Percentiles rank a stretch among this genome's conserved stretches.
phyloP scores from a whole-genome alignment of 331 rosid species.

The Phaseolus coccineus region DNA sequence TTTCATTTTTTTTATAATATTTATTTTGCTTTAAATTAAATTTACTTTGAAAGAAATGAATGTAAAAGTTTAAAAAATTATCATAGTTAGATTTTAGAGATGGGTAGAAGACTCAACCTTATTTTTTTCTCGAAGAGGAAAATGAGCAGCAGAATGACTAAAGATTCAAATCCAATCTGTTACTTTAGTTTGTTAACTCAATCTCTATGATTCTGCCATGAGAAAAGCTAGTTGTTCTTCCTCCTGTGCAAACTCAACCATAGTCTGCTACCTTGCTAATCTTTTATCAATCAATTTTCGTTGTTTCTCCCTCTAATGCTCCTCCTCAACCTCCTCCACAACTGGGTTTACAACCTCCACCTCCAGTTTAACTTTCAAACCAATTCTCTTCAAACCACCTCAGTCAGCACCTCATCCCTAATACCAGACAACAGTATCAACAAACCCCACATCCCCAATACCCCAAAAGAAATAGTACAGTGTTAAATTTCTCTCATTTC shows the following conservation, averaged over 20 bases:
- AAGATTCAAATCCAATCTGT: no score
- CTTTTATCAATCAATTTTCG: constrained; percentile 59
- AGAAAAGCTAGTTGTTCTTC: constrained; percentile 53
- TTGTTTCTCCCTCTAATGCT: constrained; percentile 69
- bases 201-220: no score
- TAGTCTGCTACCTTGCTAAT: constrained; percentile 56
- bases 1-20: no score
- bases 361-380: constrained; percentile 60
- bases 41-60: no score
- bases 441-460: constrained; percentile 65
- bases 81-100: no score
- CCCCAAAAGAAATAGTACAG: constrained; percentile 18
- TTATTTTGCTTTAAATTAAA: no score
- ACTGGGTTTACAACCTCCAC: constrained; percentile 60
- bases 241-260: constrained; percentile 71
- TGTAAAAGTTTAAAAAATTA: no score
- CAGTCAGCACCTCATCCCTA: constrained; percentile 72
- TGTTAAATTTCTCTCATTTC: no score
- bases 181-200: no score
- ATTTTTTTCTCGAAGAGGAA: no score
- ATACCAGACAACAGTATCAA: constrained; percentile 79
- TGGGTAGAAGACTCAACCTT: no score
- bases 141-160: no score
- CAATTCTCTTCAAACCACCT: constrained; percentile 74
- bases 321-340: constrained; percentile 69